Percentiles rank a stretch among this genome's conserved stretches.
These are phyloP conservation scores for Pseudocercospora eumusae DNA, from an alignment of 2,329 filamentous ascomycete genomes.

Conservation along the genomic window DNA sequence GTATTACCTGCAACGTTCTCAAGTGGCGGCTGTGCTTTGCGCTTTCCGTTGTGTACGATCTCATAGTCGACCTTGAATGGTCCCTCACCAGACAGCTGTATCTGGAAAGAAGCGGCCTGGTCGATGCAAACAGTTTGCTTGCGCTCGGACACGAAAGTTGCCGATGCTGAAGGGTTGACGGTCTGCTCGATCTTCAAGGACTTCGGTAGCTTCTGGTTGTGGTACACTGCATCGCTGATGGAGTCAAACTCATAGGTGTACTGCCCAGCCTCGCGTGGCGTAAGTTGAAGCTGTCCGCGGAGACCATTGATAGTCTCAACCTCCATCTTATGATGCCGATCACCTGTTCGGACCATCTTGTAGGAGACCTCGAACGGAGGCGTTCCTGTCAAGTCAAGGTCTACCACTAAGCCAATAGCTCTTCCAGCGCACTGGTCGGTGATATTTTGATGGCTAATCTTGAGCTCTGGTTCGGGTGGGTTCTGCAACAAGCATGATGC, in stretches of 20 bases:
- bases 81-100: constrained; percentile 75
- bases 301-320: constrained; percentile 66
- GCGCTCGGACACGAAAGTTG: constrained; percentile 62
- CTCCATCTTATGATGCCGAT: constrained; percentile 52
- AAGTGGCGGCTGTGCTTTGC: constrained; percentile 64
- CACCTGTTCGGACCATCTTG: constrained; percentile 64
- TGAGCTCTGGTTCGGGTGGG: constrained; percentile 79
- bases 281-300: constrained; percentile 80
- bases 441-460: constrained; percentile 75
- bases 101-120: constrained; percentile 71
- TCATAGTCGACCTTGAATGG: constrained; percentile 94
- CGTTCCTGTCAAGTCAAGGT: constrained; percentile 86
- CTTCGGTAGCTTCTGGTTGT: constrained; percentile 61
- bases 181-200: constrained; percentile 73
- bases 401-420: constrained; percentile 84
- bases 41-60: constrained; percentile 83
- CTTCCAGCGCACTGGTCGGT: constrained; percentile 94
- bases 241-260: constrained; percentile 84
- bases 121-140: constrained; percentile 76
- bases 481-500: constrained; percentile 92
- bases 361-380: constrained; percentile 88
- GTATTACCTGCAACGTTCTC: constrained; percentile 63
- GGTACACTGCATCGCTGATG: constrained; percentile 82
- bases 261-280: constrained; percentile 75
- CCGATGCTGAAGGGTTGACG: constrained; percentile 89